Conservation (phyloP, 768 basidiomycete species). For the Mycena filopes region DNA sequence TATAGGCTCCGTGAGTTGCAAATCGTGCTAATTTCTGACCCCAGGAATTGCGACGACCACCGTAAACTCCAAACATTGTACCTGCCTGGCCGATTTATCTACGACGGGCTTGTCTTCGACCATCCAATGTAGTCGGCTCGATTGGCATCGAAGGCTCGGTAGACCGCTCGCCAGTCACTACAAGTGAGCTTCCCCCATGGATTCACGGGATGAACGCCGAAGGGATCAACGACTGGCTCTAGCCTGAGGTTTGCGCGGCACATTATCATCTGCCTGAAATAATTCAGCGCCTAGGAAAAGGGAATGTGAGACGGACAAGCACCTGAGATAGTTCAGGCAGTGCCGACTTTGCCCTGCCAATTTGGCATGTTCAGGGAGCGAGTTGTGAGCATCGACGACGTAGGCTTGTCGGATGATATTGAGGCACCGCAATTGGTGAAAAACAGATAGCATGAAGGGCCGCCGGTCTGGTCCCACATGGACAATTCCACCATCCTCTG, state of each 20-base stretch:
- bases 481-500: conserved; percentile 43
- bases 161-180: conserved; percentile 24
- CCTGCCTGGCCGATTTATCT: too few relatives aligned
- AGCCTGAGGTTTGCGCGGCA: conserved; percentile 49
- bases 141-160: not conserved
- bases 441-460: conserved; percentile 46
- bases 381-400: not conserved
- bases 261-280: conserved; percentile 48
- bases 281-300: too few relatives aligned
- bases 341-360: conserved; percentile 43
- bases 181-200: conserved; percentile 17
- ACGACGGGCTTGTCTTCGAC: too few relatives aligned
- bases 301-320: too few relatives aligned
- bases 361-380: not conserved
- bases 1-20: too few relatives aligned
- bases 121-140: too few relatives aligned
- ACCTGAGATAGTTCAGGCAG: too few relatives aligned
- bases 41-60: too few relatives aligned
- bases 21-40: too few relatives aligned
- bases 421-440: conserved; percentile 51
- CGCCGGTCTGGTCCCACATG: conserved; percentile 42
- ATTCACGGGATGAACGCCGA: conserved; percentile 18
- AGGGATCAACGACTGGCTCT: conserved; percentile 39
- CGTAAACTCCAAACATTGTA: too few relatives aligned
- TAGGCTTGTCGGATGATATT: conserved; percentile 45